Percentiles rank a stretch among this genome's conserved stretches.
Conservation (phyloP, 805 yeast species). For the Candida orba region DNA sequence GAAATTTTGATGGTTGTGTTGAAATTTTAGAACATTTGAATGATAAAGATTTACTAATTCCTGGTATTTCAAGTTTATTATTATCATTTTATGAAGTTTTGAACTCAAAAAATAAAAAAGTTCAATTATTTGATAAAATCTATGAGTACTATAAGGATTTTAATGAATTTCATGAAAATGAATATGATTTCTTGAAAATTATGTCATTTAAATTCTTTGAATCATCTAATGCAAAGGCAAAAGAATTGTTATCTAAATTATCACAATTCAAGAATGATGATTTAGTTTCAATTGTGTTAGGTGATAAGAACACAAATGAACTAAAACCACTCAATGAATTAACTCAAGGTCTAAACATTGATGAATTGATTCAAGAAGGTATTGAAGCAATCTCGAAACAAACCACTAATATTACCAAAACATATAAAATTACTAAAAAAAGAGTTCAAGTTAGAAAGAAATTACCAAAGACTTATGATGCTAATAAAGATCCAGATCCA, state of each 20-base stretch:
- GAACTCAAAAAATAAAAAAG: slow-evolving; percentile 30
- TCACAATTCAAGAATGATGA: slow-evolving; percentile 22
- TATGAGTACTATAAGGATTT: slow-evolving; percentile 17
- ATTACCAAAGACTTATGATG: slow-evolving; percentile 36
- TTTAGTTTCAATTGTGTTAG: slow-evolving; percentile 25
- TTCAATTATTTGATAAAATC: slow-evolving; percentile 26
- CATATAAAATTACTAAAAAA: slow-evolving; percentile 22
- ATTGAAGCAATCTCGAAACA: slow-evolving; percentile 12
- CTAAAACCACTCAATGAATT: slow-evolving; percentile 24
- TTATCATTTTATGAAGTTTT: slow-evolving; percentile 42
- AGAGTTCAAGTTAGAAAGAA: slow-evolving; percentile 28
- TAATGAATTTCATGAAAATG: slow-evolving; percentile 13
- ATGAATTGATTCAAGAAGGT: slow-evolving; percentile 22
- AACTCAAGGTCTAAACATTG: slow-evolving; percentile 26
- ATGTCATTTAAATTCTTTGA: slow-evolving; percentile 32
- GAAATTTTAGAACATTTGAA: slow-evolving; percentile 29
- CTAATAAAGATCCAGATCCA: slow-evolving; percentile 38
- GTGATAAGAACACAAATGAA: slow-evolving; percentile 14
- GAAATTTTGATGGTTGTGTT: slow-evolving; percentile 29
- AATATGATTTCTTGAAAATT: slow-evolving; percentile 25
- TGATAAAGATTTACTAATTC: slow-evolving; percentile 21
- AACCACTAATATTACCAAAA: slow-evolving; percentile 5
- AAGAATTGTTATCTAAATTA: slow-evolving; percentile 16
- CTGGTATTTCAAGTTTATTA: slow-evolving; percentile 45
- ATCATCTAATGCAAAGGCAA: slow-evolving; percentile 5